Evolutionary conservation across 176 grass and related monocot genomes (phyloP).

Genomic region (Carex littledalei): DNA sequence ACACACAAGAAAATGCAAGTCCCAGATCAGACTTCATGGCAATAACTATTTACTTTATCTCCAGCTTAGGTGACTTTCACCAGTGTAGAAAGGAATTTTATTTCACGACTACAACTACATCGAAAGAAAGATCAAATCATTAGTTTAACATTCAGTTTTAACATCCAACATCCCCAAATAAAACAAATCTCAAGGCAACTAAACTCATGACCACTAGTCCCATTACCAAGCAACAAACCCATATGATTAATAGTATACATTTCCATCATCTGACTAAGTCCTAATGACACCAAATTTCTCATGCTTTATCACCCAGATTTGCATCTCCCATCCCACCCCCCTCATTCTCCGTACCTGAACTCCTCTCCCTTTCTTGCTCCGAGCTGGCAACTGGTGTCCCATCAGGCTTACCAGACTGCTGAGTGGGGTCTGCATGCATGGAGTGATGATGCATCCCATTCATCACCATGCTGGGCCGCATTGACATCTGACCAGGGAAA

Average conservation of each 20-base stretch:
- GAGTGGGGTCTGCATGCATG: constrained; percentile 48
- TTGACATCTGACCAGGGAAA: constrained; percentile 54
- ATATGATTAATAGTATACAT: constrained; percentile 20
- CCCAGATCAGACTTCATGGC: background rate
- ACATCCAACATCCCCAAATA: constrained; percentile 12
- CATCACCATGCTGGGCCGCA: constrained; percentile 45
- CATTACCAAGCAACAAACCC: constrained; percentile 11
- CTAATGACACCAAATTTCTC: background rate
- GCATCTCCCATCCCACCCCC: constrained; percentile 24
- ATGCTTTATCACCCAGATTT: constrained; percentile 11
- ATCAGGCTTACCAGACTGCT: constrained; percentile 47
- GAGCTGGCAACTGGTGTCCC: constrained; percentile 16
- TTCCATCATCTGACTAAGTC: constrained; percentile 11
- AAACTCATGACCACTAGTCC: background rate
- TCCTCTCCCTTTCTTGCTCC: constrained; percentile 53
- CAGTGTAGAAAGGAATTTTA: background rate
- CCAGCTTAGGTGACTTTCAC: background rate
- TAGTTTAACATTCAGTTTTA: constrained; percentile 1
- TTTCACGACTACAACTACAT: constrained; percentile 11
- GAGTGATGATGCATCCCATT: constrained; percentile 68
- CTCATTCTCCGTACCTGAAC: constrained; percentile 34
- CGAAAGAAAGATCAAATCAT: constrained; percentile 7
- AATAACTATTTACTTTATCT: background rate
- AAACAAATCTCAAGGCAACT: constrained; percentile 12
- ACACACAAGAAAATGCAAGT: background rate